Percentiles rank a stretch among this genome's conserved stretches.
These are phyloP conservation scores for Fusarium cicatricum DNA, from an alignment of 2,329 filamentous ascomycete genomes.

Conservation along the genomic window DNA sequence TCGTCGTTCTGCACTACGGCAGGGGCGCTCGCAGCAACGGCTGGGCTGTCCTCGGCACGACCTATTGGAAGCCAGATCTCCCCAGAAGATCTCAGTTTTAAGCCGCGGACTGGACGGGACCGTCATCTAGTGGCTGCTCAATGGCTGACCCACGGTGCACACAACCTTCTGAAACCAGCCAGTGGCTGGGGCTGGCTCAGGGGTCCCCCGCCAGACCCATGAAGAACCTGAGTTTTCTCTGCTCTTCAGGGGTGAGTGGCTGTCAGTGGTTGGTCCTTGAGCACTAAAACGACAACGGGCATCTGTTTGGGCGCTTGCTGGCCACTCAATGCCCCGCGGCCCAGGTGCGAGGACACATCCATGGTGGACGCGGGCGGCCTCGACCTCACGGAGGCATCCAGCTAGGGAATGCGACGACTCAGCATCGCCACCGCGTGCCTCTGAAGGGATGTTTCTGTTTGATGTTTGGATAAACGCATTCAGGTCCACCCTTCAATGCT, in stretches of 20 bases:
- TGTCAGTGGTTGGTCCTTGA: conserved; percentile 23
- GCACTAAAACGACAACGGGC: conserved; percentile 12
- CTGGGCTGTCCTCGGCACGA: conserved; percentile 12
- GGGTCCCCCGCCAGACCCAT: conserved; percentile 16
- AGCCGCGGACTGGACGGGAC: conserved; percentile 17
- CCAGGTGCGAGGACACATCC: conserved; percentile 33
- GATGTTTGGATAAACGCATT: conserved; percentile 21
- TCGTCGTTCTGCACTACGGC: conserved; percentile 12
- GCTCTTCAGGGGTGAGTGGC: conserved; percentile 27
- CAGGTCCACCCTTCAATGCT: conserved; percentile 12
- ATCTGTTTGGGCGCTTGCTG: conserved; percentile 24
- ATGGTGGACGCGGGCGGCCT: conserved; percentile 1
- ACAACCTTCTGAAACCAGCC: conserved; percentile 41
- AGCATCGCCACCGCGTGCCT: conserved; percentile 19
- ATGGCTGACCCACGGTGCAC: conserved; percentile 11
- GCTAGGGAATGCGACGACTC: conserved; percentile 18
- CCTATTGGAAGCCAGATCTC: conserved; percentile 37
- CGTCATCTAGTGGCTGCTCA: conserved; percentile 33
- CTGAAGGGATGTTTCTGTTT: conserved; percentile 22
- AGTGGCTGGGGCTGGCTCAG: conserved; percentile 29
- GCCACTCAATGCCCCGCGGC: conserved; percentile 36
- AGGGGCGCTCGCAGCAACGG: conserved; percentile 28
- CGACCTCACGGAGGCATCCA: conserved; percentile 36
- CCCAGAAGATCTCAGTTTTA: conserved; percentile 35
- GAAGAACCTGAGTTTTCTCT: conserved; percentile 27